phyloP scores from a whole-genome alignment of 176 grass and related monocot genomes.

The Eragrostis nindensis region DNA sequence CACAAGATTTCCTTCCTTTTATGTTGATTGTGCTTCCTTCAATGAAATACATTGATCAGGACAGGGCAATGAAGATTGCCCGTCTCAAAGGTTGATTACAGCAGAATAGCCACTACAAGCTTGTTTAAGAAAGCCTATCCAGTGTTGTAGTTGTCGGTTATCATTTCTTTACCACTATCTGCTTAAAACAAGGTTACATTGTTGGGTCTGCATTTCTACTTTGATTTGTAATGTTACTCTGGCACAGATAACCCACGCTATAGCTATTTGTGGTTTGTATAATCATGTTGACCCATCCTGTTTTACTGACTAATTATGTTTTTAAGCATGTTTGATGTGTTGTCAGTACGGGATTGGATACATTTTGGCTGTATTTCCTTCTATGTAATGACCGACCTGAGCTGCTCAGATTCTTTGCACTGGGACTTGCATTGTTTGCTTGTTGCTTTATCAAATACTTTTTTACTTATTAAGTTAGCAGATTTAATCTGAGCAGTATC shows the following conservation, averaged over 20 bases:
- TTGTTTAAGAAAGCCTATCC: constrained; percentile 21
- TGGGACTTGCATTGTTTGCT: neutral
- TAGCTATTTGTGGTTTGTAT: constrained; percentile 3
- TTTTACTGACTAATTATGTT: neutral
- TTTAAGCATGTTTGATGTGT: neutral
- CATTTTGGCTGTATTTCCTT: constrained; percentile 15
- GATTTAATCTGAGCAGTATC: constrained; percentile 5
- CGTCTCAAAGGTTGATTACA: too few relatives aligned
- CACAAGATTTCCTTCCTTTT: too few relatives aligned
- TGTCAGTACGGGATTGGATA: neutral
- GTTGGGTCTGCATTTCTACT: neutral
- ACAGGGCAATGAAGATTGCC: too few relatives aligned
- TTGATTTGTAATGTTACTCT: neutral
- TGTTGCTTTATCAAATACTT: constrained; percentile 9
- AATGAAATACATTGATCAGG: too few relatives aligned
- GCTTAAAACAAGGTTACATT: constrained; percentile 10
- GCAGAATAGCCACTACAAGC: too few relatives aligned
- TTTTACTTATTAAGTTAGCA: constrained; percentile 9
- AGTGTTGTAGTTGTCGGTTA: neutral
- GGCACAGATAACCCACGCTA: neutral
- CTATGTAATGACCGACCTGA: constrained; percentile 1
- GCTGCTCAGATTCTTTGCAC: neutral
- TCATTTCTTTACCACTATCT: neutral
- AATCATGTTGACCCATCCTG: neutral
- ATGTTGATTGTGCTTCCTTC: neutral